phyloP scores from a whole-genome alignment of 768 basidiomycete species.

The Trametes gibbosa region DNA sequence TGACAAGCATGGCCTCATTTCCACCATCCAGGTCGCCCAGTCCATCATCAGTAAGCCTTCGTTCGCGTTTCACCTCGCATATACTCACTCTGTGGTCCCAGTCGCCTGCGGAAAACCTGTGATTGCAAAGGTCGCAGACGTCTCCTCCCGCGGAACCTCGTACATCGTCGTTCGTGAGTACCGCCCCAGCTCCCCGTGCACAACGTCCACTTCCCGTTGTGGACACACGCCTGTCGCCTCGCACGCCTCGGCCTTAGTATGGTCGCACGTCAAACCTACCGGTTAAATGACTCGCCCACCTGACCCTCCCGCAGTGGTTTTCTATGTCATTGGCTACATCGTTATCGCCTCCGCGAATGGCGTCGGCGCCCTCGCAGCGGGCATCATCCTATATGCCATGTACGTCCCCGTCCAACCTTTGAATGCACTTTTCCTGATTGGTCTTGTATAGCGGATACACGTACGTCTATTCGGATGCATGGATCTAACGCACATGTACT shows the following conservation, averaged over 20 bases:
- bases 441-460: constrained; percentile 52
- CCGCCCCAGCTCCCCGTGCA: not conserved
- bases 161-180: constrained; percentile 48
- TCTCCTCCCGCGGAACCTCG: constrained; percentile 44
- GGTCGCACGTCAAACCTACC: not conserved
- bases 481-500: constrained; percentile 1
- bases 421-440: constrained; percentile 27
- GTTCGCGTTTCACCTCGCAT: constrained; percentile 30
- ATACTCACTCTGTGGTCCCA: not conserved
- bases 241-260: not conserved
- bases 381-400: constrained; percentile 56
- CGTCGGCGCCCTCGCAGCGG: constrained; percentile 30
- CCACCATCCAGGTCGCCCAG: constrained; percentile 25
- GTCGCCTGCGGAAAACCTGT: constrained; percentile 37
- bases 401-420: constrained; percentile 27
- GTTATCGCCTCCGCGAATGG: constrained; percentile 30
- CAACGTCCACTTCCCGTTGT: not conserved
- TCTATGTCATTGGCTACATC: constrained; percentile 43
- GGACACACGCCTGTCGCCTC: not conserved
- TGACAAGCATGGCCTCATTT: constrained; percentile 19
- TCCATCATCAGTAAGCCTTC: constrained; percentile 38
- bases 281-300: no score
- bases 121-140: constrained; percentile 52
- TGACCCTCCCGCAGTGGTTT: constrained; percentile 26
- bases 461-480: constrained; percentile 29